phyloP scores from a whole-genome alignment of 768 basidiomycete genomes.

The Pisolithus marmoratus region DNA sequence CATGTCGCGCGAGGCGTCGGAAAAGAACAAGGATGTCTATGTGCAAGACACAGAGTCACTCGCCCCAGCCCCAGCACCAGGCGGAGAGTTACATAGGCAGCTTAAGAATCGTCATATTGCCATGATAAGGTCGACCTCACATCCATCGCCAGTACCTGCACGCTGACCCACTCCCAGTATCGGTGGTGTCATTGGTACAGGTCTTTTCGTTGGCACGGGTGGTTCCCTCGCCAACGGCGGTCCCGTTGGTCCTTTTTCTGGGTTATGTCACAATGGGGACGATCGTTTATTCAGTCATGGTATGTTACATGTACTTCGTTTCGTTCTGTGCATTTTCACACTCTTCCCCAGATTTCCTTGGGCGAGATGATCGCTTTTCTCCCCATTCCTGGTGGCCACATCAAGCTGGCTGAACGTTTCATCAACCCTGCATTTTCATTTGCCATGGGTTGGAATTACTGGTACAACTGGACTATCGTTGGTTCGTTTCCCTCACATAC shows the following conservation, averaged over 20 bases:
- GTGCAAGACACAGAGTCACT: conserved; percentile 18
- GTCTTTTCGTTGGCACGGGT: conserved; percentile 67
- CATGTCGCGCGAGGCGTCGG: conserved; percentile 11
- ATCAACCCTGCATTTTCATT: conserved; percentile 68
- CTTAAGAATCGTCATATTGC: conserved; percentile 76
- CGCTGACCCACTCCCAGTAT: conserved; percentile 37
- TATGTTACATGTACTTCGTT: conserved; percentile 18
- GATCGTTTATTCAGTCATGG: conserved; percentile 72
- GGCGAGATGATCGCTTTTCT: conserved; percentile 62
- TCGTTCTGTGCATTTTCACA: neutral
- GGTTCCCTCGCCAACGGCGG: conserved; percentile 49
- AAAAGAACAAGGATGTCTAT: conserved; percentile 20
- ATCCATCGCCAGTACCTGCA: neutral
- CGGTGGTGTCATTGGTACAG: conserved; percentile 52
- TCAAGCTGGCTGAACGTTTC: conserved; percentile 77
- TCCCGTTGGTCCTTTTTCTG: conserved; percentile 67
- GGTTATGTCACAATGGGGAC: conserved; percentile 64
- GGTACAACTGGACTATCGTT: conserved; percentile 32
- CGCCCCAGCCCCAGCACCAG: neutral
- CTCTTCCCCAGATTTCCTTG: conserved; percentile 46
- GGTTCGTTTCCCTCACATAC: conserved; percentile 5
- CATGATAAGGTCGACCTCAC: conserved; percentile 59
- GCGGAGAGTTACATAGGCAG: conserved; percentile 43
- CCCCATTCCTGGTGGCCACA: conserved; percentile 76
- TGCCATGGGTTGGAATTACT: conserved; percentile 52